Evolutionary conservation across 306 rosid species (phyloP), one percentile per base, ranked within the genome.

Genomic region (Fagus sylvatica): DNA sequence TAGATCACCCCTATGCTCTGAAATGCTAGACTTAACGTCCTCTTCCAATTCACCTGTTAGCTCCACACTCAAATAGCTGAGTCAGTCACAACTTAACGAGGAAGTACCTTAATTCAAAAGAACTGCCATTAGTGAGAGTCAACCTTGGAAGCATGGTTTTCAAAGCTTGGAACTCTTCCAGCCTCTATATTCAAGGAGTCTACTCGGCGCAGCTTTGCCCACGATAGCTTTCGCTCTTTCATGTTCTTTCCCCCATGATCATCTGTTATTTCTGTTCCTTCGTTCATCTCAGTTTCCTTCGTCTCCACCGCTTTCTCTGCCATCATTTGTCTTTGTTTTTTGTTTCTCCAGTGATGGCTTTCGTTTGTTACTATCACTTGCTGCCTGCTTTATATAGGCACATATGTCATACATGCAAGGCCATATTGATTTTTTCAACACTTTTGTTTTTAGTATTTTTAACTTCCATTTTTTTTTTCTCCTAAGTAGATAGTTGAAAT

Each of bases 161-260:
- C 66, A 7, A 1, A 6, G 46, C 16, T 51, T 7, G 97, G 69
- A 84, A 91, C 86, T 77, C 92, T 83, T 74, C 97, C 98, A 0
- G 98, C 98, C 80, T 93, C 98, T n/a, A 93, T 43, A 49, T 87
- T 91, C 76, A 93, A 88, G 0, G 98, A 93, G 76, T 93, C 97
- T 0, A 93, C 82, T 0, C 93, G 98, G 6, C 88, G 81, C 16
- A 91, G 89, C 75, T 84, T 88, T 2, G 94, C 87, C 98, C 95
- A 91, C 55, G 98, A 90, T 0, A 79, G 15, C 79, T 80, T 83
- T 28, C 90, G 57, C 28, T 78, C 85, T 17, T 59, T 75, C 79
- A 83, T 56, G 13, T 57, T 71, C 53, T 42, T 9, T 22, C 6
- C 32, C 30, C 28, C 28, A 22, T 22, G 28, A 22, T 73, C 73